phyloP scores from a whole-genome alignment of 805 yeast species.

The Isabelozyma pseudorhagii region DNA sequence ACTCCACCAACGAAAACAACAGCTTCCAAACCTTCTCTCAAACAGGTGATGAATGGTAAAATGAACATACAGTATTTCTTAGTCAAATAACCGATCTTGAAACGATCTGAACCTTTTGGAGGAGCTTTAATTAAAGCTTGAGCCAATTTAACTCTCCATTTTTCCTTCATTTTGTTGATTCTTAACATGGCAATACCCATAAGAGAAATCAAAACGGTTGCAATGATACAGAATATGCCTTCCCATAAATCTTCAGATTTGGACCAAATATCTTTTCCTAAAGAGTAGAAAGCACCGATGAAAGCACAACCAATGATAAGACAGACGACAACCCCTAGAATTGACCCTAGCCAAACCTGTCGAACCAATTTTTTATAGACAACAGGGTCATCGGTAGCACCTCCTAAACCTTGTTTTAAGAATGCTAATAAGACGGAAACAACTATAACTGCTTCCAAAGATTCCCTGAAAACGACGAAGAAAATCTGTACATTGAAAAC shows the following conservation, averaged over 20 bases:
- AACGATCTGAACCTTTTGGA: conserved; percentile 44
- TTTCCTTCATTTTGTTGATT: conserved; percentile 88
- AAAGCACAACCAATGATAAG: conserved; percentile 82
- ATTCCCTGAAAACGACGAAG: conserved; percentile 87
- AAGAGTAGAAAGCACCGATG: conserved; percentile 86
- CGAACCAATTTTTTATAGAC: conserved; percentile 56
- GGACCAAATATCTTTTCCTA: conserved; percentile 78
- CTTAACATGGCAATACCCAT: conserved; percentile 96
- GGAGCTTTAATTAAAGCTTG: conserved; percentile 65
- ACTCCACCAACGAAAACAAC: conserved; percentile 97
- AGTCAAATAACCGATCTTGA: conserved; percentile 22
- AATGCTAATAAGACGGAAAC: conserved; percentile 86
- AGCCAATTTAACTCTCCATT: conserved; percentile 93
- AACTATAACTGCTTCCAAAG: conserved; percentile 83
- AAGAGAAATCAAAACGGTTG: conserved; percentile 76
- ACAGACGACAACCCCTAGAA: conserved; percentile 69
- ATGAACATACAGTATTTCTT: conserved; percentile 80
- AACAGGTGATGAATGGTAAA: conserved; percentile 82
- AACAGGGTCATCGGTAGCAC: conserved; percentile 37
- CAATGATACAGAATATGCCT: conserved; percentile 86
- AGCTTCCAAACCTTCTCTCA: conserved; percentile 95
- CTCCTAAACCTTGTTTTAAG: conserved; percentile 78
- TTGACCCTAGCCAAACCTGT: conserved; percentile 85
- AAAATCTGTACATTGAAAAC: conserved; percentile 70
- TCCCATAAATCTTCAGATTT: conserved; percentile 92